phyloP scores from a whole-genome alignment of 345 rosid species.

The Ricinus communis region DNA sequence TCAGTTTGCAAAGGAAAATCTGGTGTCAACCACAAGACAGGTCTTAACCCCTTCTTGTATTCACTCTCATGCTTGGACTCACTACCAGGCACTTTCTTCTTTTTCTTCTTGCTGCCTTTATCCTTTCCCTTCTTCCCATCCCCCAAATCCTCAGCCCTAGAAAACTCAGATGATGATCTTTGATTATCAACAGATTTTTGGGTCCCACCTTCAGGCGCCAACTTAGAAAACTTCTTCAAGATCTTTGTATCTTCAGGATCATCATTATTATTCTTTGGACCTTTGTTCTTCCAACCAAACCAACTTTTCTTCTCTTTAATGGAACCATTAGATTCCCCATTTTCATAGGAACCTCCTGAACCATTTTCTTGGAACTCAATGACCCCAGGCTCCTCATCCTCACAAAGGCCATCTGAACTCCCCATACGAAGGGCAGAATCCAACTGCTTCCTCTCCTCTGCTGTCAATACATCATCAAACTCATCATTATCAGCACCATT shows the following conservation, averaged over 20 bases:
- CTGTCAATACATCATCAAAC: constrained; percentile 76
- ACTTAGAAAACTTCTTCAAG: constrained; percentile 68
- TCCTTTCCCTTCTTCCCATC: constrained; percentile 77
- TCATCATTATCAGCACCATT: constrained; percentile 64
- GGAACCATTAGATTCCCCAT: constrained; percentile 54
- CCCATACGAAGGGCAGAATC: constrained; percentile 73
- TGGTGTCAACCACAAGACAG: constrained; percentile 92
- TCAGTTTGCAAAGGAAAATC: constrained; percentile 90
- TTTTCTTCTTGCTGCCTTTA: constrained; percentile 73
- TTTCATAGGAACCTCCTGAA: constrained; percentile 52
- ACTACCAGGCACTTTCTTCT: constrained; percentile 55
- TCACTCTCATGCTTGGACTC: constrained; percentile 83
- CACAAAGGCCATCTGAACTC: constrained; percentile 60
- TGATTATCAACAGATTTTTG: constrained; percentile 56
- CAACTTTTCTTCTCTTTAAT: constrained; percentile 88
- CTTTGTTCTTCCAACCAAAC: constrained; percentile 93
- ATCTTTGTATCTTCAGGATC: constrained; percentile 68
- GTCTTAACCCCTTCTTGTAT: constrained; percentile 92
- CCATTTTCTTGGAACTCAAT: constrained; percentile 61
- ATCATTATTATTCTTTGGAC: constrained; percentile 51
- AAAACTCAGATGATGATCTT: constrained; percentile 54
- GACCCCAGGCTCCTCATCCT: constrained; percentile 69
- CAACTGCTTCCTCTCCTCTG: constrained; percentile 85
- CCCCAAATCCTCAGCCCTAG: constrained; percentile 55
- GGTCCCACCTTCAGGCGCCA: constrained; percentile 63